Evolutionary conservation across 2,329 filamentous ascomycete species (phyloP).

Genomic region (Trichocomaceae sp.): DNA sequence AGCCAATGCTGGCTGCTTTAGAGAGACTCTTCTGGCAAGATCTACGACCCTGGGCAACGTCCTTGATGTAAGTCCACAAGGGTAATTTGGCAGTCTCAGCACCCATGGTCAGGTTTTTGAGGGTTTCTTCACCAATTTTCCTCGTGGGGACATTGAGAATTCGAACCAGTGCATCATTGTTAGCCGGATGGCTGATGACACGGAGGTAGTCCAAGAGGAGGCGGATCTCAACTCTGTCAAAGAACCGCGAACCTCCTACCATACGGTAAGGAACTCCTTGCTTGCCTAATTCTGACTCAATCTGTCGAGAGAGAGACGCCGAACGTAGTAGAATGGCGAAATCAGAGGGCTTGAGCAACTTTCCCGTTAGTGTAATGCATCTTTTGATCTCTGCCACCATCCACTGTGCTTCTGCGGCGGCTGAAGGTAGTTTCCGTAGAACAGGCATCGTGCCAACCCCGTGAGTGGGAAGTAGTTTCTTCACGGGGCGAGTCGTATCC

Average conservation of each 20-base stretch:
- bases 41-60: constrained; percentile 47
- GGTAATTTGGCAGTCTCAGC: constrained; percentile 63
- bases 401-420: constrained; percentile 75
- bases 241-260: constrained; percentile 87
- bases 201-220: constrained; percentile 80
- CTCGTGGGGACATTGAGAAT: constrained; percentile 80
- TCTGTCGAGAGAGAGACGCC: constrained; percentile 71
- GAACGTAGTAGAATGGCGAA: constrained; percentile 84
- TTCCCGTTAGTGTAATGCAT: constrained; percentile 62
- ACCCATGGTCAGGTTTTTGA: constrained; percentile 68
- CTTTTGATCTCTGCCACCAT: constrained; percentile 77
- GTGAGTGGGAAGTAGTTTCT: constrained; percentile 73
- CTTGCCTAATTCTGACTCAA: constrained; percentile 75
- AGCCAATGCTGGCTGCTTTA: constrained; percentile 49
- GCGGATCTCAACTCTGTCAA: constrained; percentile 84
- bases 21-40: constrained; percentile 50
- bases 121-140: constrained; percentile 71
- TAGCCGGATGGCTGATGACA: constrained; percentile 74
- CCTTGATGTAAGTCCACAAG: constrained; percentile 69
- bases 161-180: constrained; percentile 76
- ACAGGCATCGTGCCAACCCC: constrained; percentile 72
- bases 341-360: constrained; percentile 66
- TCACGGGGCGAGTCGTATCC: constrained; percentile 71
- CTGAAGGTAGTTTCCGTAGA: constrained; percentile 64
- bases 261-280: constrained; percentile 82